Base-by-base conservation (phyloP, 2,329 filamentous ascomycete genomes). In the Colletotrichum magnum region DNA sequence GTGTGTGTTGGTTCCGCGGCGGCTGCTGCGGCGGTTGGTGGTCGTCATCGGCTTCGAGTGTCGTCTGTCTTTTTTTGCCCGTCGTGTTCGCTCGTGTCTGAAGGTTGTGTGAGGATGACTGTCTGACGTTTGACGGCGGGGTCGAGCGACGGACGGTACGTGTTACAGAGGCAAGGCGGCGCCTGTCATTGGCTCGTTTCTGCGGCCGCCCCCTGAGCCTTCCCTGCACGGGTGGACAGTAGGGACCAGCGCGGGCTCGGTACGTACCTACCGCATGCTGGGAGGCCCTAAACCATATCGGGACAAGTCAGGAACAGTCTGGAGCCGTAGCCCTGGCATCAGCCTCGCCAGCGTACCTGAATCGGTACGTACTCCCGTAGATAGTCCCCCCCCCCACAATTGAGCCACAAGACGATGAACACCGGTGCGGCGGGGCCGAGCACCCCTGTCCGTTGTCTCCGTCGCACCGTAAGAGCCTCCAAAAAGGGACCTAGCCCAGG, bases 81-180 rank as follows among this genome's bases (percentile, higher is more conserved):
- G 45, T 45, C 32, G 48, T 54, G 59, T n/a, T 54, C 59, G 59
- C 26, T 54, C 58, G 67, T 70, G 64, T 70, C 67, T 62, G 67
- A 70, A 70, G 63, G 67, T 70, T 66, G 67, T 58, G 64, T 71
- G 63, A 63, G 56, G 69, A 53, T 64, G 67, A 68, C 63, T 68
- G 63, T 68, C 77, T 76, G 76, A 79, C 76, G 80, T 83, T 81
- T 82, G 80, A 82, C 75, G 77, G 77, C 68, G 73, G 77, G 75
- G 76, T 79, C 78, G 77, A 78, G 76, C 77, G 75, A 78, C 77
- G 74, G 75, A 74, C 80, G 79, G 77, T 74, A 76, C 72, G 74
- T 78, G 80, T 81, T 82, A 80, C 79, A 81, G 77, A 78, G 74
- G 73, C 73, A 76, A 76, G 77, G 77, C 77, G 77, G 77, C 73